Evolutionary conservation across 1,139 yeast species (phyloP).

Genomic region (Candida albicans): DNA sequence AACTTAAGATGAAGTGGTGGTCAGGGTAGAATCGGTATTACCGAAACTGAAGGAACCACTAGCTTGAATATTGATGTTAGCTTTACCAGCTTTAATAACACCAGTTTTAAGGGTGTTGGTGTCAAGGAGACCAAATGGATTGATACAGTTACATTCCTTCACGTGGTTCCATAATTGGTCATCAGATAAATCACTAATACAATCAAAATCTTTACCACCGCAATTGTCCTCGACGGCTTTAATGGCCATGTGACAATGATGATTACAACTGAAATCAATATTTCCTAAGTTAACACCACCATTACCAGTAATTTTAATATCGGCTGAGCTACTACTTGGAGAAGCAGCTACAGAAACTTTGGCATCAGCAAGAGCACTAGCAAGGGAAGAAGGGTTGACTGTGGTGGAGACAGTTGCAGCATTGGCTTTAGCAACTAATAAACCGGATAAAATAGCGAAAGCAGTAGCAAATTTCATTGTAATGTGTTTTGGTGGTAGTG

Average conservation of each 20-base stretch:
- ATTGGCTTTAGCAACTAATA: background rate
- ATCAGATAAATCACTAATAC: conserved; percentile 3
- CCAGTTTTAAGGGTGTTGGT: conserved; percentile 1
- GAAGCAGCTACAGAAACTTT: background rate
- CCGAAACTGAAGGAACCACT: background rate
- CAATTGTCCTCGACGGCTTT: conserved; percentile 1
- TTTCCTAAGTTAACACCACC: conserved; percentile 1
- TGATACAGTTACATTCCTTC: conserved; percentile 4
- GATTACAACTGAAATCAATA: conserved; percentile 1
- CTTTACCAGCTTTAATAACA: conserved; percentile 1
- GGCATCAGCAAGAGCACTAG: background rate
- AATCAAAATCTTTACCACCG: background rate
- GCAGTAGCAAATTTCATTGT: background rate
- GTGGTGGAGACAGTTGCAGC: background rate
- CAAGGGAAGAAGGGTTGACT: no score
- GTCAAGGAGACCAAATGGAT: conserved; percentile 1
- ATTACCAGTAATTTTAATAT: background rate
- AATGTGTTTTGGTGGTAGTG: background rate
- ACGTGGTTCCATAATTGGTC: conserved; percentile 3
- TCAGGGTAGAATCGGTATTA: background rate
- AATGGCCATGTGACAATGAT: conserved; percentile 2
- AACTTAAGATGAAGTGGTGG: background rate
- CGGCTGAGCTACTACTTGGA: background rate
- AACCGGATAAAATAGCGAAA: background rate
- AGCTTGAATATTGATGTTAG: background rate